These are phyloP conservation scores for Venturia effusa DNA, from an alignment of 2,329 filamentous ascomycete genomes.

Conservation along the genomic window DNA sequence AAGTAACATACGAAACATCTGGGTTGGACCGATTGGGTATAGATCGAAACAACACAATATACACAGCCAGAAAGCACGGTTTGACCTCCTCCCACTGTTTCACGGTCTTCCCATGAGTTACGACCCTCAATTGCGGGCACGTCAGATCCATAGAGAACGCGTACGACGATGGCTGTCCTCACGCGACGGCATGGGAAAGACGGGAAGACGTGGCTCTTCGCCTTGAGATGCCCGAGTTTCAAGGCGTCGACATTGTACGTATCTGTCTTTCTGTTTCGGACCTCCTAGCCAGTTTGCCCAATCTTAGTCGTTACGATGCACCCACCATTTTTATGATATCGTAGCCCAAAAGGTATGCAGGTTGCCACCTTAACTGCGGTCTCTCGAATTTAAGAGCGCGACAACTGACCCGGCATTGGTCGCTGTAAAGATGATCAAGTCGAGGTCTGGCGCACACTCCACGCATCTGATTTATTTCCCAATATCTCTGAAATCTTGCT, in stretches of 20 bases:
- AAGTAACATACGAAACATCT: background rate
- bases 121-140: background rate
- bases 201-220: background rate
- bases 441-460: background rate
- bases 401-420: background rate
- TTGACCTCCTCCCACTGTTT: background rate
- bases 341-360: background rate
- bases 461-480: background rate
- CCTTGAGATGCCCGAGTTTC: background rate
- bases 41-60: background rate
- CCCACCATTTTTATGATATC: background rate
- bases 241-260: background rate
- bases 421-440: background rate
- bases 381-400: background rate
- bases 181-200: background rate
- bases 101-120: background rate
- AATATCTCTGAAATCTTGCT: conserved; percentile 3
- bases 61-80: background rate
- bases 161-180: background rate
- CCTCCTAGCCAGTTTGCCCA: background rate
- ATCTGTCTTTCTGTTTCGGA: background rate
- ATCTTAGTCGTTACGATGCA: background rate
- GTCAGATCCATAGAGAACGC: background rate
- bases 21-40: background rate
- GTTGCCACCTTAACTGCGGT: background rate